Evolutionary conservation across 2,329 filamentous ascomycete species (phyloP), one percentile per base, ranked within the genome.

Genomic region (Colletotrichum shisoi): DNA sequence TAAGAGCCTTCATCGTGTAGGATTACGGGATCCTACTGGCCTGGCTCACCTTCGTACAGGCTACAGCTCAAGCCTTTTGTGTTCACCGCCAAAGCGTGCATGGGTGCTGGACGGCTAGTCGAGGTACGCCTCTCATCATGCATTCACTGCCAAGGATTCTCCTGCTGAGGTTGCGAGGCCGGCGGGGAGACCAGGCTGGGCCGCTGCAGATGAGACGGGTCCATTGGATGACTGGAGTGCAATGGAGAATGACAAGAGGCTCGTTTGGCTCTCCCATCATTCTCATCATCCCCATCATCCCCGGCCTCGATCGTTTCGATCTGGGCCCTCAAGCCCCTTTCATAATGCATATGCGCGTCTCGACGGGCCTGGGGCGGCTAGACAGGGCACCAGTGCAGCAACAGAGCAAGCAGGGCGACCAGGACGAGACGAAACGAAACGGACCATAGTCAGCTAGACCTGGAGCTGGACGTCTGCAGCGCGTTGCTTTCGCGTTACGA

Each of bases 321-420:
- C 61, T 51, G 46, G 63, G 27, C 24, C 49, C 45, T 59, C 64
- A 64, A 67, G 64, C 64, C 61, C 54, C 61, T 65, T 64, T 67
- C 27, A 39, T 27, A 54, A 65, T 60, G 65, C 65, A 68, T 68
- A 57, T 68, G 62, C 49, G 44, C 5, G 56, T 60, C 61, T 59
- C 64, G 60, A 64, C 48, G 48, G 61, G n/a, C 61, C 39, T n/a
- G 24, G 64, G 51, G 56, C 64, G 51, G 56, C 64, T 64, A 59
- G 48, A 59, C 48, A 17, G 31, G 8, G 31, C 31, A 34, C 31
- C 7, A 58, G 46, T 57, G 48, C 60, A 49, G 63, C 31, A 17
- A 40, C 39, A 34, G 27, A 21, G n/a, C 37, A 44, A 31, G 39
- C 17, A 44, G 13, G 24, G 31, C 39, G 58, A 63, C 52, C 11